phyloP scores from a whole-genome alignment of 495 filamentous ascomycete species.

The Hypoxylon fragiforme region DNA sequence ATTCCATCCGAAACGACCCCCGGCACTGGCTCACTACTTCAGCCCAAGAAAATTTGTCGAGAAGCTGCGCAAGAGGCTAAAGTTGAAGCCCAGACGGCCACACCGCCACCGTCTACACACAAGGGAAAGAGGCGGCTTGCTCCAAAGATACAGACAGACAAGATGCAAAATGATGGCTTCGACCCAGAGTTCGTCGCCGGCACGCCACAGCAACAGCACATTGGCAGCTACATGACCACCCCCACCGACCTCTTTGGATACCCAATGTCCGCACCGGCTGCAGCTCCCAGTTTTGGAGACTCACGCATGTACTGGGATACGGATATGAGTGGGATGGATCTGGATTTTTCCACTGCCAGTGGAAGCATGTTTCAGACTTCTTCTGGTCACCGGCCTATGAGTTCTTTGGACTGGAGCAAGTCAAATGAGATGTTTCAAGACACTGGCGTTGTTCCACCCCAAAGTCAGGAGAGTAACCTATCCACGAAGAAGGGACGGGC shows the following conservation, averaged over 20 bases:
- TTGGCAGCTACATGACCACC: constrained; percentile 42
- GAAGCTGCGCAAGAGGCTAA: constrained; percentile 41
- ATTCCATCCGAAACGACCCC: constrained; percentile 32
- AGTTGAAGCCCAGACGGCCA: constrained; percentile 49
- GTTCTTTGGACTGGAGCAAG: constrained; percentile 55
- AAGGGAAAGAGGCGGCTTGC: constrained; percentile 57
- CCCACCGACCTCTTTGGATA: constrained; percentile 63
- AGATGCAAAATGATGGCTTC: constrained; percentile 58
- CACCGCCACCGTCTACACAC: constrained; percentile 54
- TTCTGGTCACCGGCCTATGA: constrained; percentile 43
- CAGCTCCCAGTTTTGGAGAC: constrained; percentile 67
- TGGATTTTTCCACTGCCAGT: constrained; percentile 53
- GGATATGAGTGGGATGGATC: constrained; percentile 56
- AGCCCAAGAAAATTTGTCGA: constrained; percentile 46
- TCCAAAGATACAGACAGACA: constrained; percentile 50
- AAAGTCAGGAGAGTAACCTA: constrained; percentile 36
- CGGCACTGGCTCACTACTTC: constrained; percentile 29
- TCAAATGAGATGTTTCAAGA: constrained; percentile 52
- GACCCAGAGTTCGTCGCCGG: constrained; percentile 47
- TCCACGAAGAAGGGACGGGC: constrained; percentile 35
- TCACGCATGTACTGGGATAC: constrained; percentile 78
- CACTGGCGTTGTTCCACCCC: constrained; percentile 35
- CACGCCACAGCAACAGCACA: constrained; percentile 45
- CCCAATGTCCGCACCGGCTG: constrained; percentile 68
- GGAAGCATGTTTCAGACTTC: constrained; percentile 42